Evolutionary conservation across 768 basidiomycete genomes (phyloP).

Genomic region (Lactifluus hygrophoroides): DNA sequence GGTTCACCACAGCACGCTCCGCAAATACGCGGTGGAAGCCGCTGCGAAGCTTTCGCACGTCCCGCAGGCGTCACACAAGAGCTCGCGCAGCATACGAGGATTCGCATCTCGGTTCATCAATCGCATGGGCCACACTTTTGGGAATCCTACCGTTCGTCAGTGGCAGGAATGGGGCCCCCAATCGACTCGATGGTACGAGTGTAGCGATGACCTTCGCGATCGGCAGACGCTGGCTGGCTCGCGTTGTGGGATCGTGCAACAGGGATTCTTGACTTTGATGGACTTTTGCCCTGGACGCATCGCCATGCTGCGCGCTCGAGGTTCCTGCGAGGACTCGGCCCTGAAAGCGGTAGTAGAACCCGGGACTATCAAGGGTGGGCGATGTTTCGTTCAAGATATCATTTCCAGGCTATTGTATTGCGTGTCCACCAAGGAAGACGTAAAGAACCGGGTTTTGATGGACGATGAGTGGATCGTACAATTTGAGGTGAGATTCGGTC

Average conservation of each 20-base stretch:
- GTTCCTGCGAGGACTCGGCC: neutral
- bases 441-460: constrained; percentile 12
- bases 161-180: constrained; percentile 13
- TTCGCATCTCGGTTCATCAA: neutral
- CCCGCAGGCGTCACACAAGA: neutral
- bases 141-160: neutral
- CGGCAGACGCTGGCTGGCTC: constrained; percentile 13
- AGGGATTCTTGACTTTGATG: constrained; percentile 8
- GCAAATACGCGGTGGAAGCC: constrained; percentile 1
- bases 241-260: constrained; percentile 12
- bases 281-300: constrained; percentile 13
- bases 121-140: neutral
- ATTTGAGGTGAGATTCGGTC: constrained; percentile 2
- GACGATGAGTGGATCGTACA: constrained; percentile 17
- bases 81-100: neutral
- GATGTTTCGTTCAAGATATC: constrained; percentile 9
- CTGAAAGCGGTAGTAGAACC: neutral
- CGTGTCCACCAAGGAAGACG: neutral
- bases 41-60: neutral
- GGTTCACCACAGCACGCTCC: constrained; percentile 1
- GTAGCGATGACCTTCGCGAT: constrained; percentile 5
- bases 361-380: neutral
- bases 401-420: constrained; percentile 6
- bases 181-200: constrained; percentile 13
- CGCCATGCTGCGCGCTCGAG: neutral